These are phyloP conservation scores for Sistotremastrum niveocremeum DNA, from an alignment of 768 basidiomycete species.

Conservation along the genomic window DNA sequence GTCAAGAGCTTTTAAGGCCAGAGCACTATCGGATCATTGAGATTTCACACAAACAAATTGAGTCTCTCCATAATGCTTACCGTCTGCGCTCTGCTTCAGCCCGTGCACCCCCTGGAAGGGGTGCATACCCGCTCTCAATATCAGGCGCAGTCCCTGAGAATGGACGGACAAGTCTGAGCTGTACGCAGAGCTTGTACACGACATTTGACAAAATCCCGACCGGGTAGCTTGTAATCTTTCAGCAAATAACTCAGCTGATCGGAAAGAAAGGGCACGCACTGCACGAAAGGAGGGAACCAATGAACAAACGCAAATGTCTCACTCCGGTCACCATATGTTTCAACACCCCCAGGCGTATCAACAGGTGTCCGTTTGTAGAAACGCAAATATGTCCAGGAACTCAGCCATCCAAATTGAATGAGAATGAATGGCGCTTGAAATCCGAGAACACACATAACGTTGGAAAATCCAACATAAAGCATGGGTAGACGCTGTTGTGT, in stretches of 20 bases:
- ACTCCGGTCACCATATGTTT: constrained; percentile 83
- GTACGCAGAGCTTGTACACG: constrained; percentile 40
- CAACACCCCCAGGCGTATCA: constrained; percentile 46
- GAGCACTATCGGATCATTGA: constrained; percentile 40
- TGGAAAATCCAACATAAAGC: constrained; percentile 83
- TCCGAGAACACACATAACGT: constrained; percentile 68
- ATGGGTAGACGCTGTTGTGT: constrained; percentile 77
- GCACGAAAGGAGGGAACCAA: constrained; percentile 94
- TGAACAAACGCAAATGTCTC: constrained; percentile 91
- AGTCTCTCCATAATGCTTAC: constrained; percentile 36
- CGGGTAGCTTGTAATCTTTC: too few relatives aligned
- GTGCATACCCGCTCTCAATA: constrained; percentile 59
- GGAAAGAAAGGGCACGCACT: constrained; percentile 40
- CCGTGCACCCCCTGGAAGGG: constrained; percentile 75
- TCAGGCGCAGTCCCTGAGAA: constrained; percentile 55
- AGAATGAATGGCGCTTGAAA: constrained; percentile 84
- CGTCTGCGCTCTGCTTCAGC: constrained; percentile 95
- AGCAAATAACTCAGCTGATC: neutral
- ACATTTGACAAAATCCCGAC: constrained; percentile 17
- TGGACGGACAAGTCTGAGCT: constrained; percentile 54
- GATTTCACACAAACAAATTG: neutral
- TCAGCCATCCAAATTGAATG: constrained; percentile 99
- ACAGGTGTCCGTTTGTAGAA: constrained; percentile 86
- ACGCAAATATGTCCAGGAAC: constrained; percentile 87
- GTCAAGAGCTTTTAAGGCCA: constrained; percentile 94